Evolutionary conservation across 208 protist genomes (phyloP), one percentile per base, ranked within the genome.

Genomic region (Trypanosoma caninum): DNA sequence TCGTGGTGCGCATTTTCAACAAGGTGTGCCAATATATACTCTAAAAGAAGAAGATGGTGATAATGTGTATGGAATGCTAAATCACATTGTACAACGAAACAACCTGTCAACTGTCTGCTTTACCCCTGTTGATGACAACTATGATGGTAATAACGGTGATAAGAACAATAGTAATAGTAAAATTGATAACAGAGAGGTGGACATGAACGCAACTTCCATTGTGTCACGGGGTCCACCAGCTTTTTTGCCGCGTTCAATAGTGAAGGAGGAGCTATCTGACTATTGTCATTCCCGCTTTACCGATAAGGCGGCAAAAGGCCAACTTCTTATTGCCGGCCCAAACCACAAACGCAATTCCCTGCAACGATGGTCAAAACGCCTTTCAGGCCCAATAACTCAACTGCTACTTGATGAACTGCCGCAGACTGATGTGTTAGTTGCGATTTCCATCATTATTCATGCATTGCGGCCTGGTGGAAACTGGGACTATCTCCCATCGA

Each of bases 31-130:
- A 3, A 90, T 96, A 51, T 93, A 94, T 62, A 84, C 74, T 0
- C 62, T 96, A 14, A 71, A 69, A 13, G 87, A 94, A 25, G 90
- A 93, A 59, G 87, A 96, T 65, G 90, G 90, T 16, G 90, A 96
- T 55, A 73, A 93, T 66, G 85, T 89, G 13, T 88, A 91, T 54
- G 84, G 78, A 6, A 69, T 96, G 78, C 48, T 96, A 23, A 96
- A 96, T 54, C 90, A 93, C 62, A 61, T 93, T 33, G 51, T 84
- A 14, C 62, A 85, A 52, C 65, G 87, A 41, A 93, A 96, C 65
- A 76, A 93, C 40, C 58, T 93, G 2, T 62, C 77, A 40, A 87
- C 90, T 2, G 59, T 95, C 20, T 90, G 82, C 61, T 88, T 80
- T 65, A 60, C 79, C 1, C 63, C 74, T 27, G 46, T 80, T 28